Conservation (phyloP, 1,284 basidiomycete genomes). For the Malassezia slooffiae region DNA sequence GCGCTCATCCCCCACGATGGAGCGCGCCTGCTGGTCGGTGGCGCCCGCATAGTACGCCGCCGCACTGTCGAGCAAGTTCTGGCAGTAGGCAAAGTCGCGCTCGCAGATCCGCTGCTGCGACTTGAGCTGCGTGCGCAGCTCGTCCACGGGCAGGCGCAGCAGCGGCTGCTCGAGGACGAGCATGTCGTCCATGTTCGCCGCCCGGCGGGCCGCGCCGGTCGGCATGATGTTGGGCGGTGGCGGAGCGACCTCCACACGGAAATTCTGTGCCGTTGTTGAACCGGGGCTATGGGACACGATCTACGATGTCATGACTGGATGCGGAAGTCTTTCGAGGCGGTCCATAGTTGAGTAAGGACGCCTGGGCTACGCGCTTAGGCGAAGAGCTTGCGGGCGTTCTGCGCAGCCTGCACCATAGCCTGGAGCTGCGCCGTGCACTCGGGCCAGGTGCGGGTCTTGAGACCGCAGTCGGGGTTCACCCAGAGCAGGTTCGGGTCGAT, state of each 20-base stretch:
- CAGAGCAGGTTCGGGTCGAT: slow-evolving; percentile 51
- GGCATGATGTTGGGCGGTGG: too few relatives aligned
- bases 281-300: too few relatives aligned
- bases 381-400: slow-evolving; percentile 64
- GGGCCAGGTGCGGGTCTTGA: slow-evolving; percentile 47
- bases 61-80: slow-evolving; percentile 9
- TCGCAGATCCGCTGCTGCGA: slow-evolving; percentile 35
- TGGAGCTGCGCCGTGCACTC: slow-evolving; percentile 57
- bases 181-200: slow-evolving; percentile 59
- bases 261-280: too few relatives aligned
- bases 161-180: slow-evolving; percentile 79
- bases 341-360: slow-evolving; percentile 16
- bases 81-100: slow-evolving; percentile 21
- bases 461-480: slow-evolving; percentile 75
- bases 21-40: too few relatives aligned
- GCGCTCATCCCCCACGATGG: too few relatives aligned
- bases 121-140: slow-evolving; percentile 28
- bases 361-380: slow-evolving; percentile 17
- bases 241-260: too few relatives aligned
- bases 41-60: not conserved
- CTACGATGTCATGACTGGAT: too few relatives aligned
- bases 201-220: too few relatives aligned
- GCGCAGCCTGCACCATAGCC: slow-evolving; percentile 53
- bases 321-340: too few relatives aligned
- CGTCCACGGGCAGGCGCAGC: slow-evolving; percentile 54